Base-by-base conservation (phyloP, 345 rosid species). In the Salix purpurea region DNA sequence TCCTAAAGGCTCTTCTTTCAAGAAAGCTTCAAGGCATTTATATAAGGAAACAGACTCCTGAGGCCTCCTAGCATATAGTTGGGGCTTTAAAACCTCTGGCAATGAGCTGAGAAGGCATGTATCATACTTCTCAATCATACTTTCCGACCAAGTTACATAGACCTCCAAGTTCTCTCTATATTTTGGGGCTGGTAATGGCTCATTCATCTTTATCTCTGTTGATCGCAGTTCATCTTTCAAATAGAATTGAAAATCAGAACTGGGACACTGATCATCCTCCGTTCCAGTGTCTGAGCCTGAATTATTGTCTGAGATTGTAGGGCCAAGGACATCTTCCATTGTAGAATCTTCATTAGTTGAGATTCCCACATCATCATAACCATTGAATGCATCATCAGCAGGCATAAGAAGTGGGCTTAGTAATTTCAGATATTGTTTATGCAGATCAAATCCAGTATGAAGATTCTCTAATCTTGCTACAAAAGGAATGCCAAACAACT, bases 401-500 rank as follows among this genome's bases (percentile, higher is more conserved):
- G 76, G 77, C 74, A 71, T 72, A 30, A 81, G 15, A 72, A 81
- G 73, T 44, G 83, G 83, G 62, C 52, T 50, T 0, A 46, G 71
- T 40, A 81, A 68, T 69, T 76, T 61, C 54, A 81, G 46, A 69
- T 66, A 81, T 61, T n/a, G 77, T 67, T 39, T 81, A 28, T 26
- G 18, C 42, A 81, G 74, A 60, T 48, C 66, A 61, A 50, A 62
- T 68, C 80, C 80, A 67, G 62, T 64, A 44, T 44, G 61, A 46
- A 76, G 65, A 78, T 74, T 81, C 42, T 83, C 50, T 26, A 87
- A 65, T 78, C 86, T 89, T 32, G 87, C 81, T 26, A 89, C 86
- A 64, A 90, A 82, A 62, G 92, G 94, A 77, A 86, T 78, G 81
- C 92, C 90, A 66, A 90, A 89, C 26, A 42, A 46, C 26, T 81